Base-by-base conservation (phyloP, 73 alveolate genomes). In the Paramecium primaurelia region DNA sequence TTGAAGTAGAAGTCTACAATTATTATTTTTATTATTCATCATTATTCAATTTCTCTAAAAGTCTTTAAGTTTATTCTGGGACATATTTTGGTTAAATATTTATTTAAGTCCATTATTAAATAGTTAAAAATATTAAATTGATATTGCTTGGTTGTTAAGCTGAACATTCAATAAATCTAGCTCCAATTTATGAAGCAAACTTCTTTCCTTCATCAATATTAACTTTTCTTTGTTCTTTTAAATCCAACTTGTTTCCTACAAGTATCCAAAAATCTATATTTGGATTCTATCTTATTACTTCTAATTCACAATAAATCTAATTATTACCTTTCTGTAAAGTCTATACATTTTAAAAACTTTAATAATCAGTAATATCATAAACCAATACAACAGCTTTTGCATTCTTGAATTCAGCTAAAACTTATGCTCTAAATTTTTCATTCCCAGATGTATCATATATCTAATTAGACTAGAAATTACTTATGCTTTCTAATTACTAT, bases 301-400 rank as follows among this genome's bases (percentile, higher is more conserved):
- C 91, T 80, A 26, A 80, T 38, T 45, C n/a, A 11, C 10, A 20
- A 25, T 80, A 14, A 40, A 54, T 54, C 12, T 18, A 8, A 4
- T 30, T 20, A 30, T 11, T 75, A 75, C 88, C 88, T 37, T 42
- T 42, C 6, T 75, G 20, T 42, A 36, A 38, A 12, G 68, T 42
- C 34, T 80, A 25, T 11, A 80, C 22, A 47, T 80, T 42, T 26
- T 32, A 32, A 80, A 44, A 80, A 44, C 91, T 80, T 26, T 80
- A 34, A 25, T 42, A 49, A 80, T 80, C 75, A 32, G 91, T 42
- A 5, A 80, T 49, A 80, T 80, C 91, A 80, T 45, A 80, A 45
- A 80, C 91, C n/a, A 80, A 49, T 14, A 80, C 73, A 40, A 80
- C 91, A 20, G 77, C 71, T 28, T 28, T 14, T n/a, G 91, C 91